These are phyloP conservation scores for Rhodotorula paludigena DNA, from an alignment of 768 basidiomycete genomes.

Conservation along the genomic window DNA sequence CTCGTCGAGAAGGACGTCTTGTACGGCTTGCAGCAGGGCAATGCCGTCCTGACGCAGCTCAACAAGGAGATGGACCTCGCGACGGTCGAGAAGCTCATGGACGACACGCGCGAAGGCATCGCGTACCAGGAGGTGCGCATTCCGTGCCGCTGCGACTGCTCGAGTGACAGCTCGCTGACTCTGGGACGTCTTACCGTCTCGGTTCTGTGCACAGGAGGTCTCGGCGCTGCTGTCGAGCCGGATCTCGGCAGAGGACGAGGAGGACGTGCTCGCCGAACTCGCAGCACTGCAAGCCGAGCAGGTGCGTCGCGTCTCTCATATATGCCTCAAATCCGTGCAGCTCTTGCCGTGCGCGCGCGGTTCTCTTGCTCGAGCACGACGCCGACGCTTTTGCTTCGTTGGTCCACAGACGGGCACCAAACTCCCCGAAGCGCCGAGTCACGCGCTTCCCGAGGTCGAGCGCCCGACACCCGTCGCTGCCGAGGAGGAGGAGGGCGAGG, in stretches of 20 bases:
- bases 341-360: no score
- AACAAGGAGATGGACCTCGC: slow-evolving; percentile 90
- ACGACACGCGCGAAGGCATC: slow-evolving; percentile 84
- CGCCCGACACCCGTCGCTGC: not conserved
- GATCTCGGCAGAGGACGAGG: slow-evolving; percentile 84
- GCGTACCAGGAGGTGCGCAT: slow-evolving; percentile 64
- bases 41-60: slow-evolving; percentile 84
- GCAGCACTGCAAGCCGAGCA: slow-evolving; percentile 61
- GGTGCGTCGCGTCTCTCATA: no score
- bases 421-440: slow-evolving; percentile 17
- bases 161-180: not conserved
- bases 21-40: slow-evolving; percentile 88
- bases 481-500: not conserved
- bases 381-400: no score
- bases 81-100: slow-evolving; percentile 86
- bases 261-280: slow-evolving; percentile 82
- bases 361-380: no score
- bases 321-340: no score
- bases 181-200: not conserved
- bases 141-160: not conserved
- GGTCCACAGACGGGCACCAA: slow-evolving; percentile 12
- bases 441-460: slow-evolving; percentile 9
- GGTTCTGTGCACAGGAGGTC: slow-evolving; percentile 65
- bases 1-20: slow-evolving; percentile 86
- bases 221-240: slow-evolving; percentile 75